Percentiles rank a stretch among this genome's conserved stretches.
phyloP scores from a whole-genome alignment of 768 basidiomycete genomes.

The Leccinum longicurvipes region DNA sequence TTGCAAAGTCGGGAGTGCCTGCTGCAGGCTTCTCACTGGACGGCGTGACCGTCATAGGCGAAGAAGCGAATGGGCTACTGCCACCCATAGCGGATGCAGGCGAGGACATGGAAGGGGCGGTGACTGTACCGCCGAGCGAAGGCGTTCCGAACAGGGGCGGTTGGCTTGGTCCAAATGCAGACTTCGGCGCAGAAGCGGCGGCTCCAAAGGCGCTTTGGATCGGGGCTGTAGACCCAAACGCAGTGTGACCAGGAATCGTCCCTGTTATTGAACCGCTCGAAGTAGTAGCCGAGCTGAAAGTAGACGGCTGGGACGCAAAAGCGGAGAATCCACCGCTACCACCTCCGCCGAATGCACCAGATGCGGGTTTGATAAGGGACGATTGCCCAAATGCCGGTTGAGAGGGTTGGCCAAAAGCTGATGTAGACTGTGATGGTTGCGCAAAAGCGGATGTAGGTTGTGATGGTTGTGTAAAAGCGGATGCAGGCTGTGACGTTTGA shows the following conservation, averaged over 20 bases:
- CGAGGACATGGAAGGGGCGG: slow-evolving; percentile 15
- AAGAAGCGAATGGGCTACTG: slow-evolving; percentile 24
- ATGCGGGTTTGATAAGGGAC: slow-evolving; percentile 45
- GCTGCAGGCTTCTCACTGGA: slow-evolving; percentile 20
- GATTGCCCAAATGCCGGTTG: slow-evolving; percentile 38
- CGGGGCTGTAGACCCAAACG: slow-evolving; percentile 16
- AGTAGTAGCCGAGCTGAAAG: slow-evolving; percentile 33
- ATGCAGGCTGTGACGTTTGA: slow-evolving; percentile 27
- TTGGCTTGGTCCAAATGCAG: slow-evolving; percentile 15
- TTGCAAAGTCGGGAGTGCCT: slow-evolving; percentile 33
- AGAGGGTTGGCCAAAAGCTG: slow-evolving; percentile 35
- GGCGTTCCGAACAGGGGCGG: slow-evolving; percentile 29
- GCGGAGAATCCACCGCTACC: slow-evolving; percentile 47
- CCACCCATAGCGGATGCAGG: slow-evolving; percentile 21
- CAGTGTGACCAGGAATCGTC: slow-evolving; percentile 14
- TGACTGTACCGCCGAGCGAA: slow-evolving; percentile 15
- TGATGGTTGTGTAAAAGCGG: slow-evolving; percentile 31
- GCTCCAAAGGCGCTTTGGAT: slow-evolving; percentile 22
- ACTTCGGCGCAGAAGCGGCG: slow-evolving; percentile 9
- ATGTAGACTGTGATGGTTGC: slow-evolving; percentile 30
- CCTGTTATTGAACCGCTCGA: slow-evolving; percentile 3
- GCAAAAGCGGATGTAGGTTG: slow-evolving; percentile 27
- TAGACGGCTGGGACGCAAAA: slow-evolving; percentile 46
- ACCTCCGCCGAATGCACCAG: slow-evolving; percentile 48
- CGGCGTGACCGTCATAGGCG: slow-evolving; percentile 23